phyloP scores from a whole-genome alignment of 768 basidiomycete species.

The Russula dissimulans region DNA sequence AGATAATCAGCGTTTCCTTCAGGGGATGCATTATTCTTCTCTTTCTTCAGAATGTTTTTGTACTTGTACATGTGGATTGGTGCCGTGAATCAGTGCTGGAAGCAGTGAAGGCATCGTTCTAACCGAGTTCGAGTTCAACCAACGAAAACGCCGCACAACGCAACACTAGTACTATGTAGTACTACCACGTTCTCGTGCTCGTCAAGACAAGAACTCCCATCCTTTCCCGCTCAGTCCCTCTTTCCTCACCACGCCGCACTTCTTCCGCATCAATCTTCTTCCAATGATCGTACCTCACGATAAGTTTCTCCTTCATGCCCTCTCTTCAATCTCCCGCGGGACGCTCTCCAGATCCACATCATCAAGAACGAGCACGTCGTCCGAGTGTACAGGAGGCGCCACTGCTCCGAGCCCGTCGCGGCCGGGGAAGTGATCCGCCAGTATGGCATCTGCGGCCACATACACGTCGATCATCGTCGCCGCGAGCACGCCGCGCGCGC shows the following conservation, averaged over 20 bases:
- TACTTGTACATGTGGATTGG: too few species aligned
- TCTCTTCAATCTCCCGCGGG: conserved; percentile 41
- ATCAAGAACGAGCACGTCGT: conserved; percentile 27
- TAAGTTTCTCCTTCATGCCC: conserved; percentile 31
- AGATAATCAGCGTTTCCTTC: background rate
- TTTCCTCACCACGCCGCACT: conserved; percentile 40
- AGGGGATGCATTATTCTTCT: too few species aligned
- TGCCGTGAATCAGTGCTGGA: too few species aligned
- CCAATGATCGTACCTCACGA: conserved; percentile 71
- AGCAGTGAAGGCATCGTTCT: too few species aligned
- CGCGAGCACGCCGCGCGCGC: conserved; percentile 86
- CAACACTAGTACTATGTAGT: background rate
- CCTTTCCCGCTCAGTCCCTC: conserved; percentile 68
- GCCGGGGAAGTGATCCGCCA: conserved; percentile 42
- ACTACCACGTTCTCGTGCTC: background rate
- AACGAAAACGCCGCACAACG: too few species aligned
- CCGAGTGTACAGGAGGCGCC: background rate
- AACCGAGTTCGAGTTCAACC: too few species aligned
- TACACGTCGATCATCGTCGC: conserved; percentile 92
- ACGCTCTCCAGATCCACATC: conserved; percentile 31
- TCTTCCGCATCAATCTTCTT: conserved; percentile 66
- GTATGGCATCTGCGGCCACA: conserved; percentile 59
- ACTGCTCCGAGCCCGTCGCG: background rate
- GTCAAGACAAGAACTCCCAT: conserved; percentile 40
- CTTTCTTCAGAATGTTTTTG: background rate